Percentiles rank a stretch among this genome's conserved stretches.
Evolutionary conservation across 768 basidiomycete genomes (phyloP).

Genomic region (Holtermannia corniformis): DNA sequence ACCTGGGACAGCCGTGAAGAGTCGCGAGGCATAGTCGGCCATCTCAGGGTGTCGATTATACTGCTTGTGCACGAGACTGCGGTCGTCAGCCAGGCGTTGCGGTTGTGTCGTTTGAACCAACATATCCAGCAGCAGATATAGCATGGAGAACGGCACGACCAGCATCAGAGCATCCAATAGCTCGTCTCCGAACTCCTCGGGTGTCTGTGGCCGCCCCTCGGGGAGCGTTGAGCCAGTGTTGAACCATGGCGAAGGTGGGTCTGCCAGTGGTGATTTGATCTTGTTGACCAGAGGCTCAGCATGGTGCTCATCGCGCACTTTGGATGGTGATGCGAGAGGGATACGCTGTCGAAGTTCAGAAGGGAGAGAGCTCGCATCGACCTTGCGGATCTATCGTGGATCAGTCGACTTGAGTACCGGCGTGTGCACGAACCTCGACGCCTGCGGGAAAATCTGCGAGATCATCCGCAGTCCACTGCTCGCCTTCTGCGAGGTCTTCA

Average conservation of each 20-base stretch:
- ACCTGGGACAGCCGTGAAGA: slow-evolving; percentile 36
- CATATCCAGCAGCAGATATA: slow-evolving; percentile 38
- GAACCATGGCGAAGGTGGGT: neutral
- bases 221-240: neutral
- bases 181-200: slow-evolving; percentile 30
- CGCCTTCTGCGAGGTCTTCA: slow-evolving; percentile 3
- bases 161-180: slow-evolving; percentile 31
- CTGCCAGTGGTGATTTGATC: neutral
- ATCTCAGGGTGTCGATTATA: slow-evolving; percentile 27
- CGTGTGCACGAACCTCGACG: neutral
- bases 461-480: neutral
- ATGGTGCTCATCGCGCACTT: neutral
- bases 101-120: slow-evolving; percentile 12
- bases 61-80: slow-evolving; percentile 33
- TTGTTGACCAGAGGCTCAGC: neutral
- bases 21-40: slow-evolving; percentile 13
- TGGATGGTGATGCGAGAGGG: neutral
- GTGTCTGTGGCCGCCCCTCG: neutral
- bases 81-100: slow-evolving; percentile 2
- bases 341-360: neutral
- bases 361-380: neutral
- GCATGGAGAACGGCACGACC: slow-evolving; percentile 33
- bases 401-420: too few relatives aligned
- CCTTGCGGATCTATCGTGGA: too few relatives aligned
- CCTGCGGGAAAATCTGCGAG: neutral